These are phyloP conservation scores for Bryoerythrophyllum caledonicum DNA, from an alignment of 225 moss, liverwort and hornwort species.

Conservation along the genomic window DNA sequence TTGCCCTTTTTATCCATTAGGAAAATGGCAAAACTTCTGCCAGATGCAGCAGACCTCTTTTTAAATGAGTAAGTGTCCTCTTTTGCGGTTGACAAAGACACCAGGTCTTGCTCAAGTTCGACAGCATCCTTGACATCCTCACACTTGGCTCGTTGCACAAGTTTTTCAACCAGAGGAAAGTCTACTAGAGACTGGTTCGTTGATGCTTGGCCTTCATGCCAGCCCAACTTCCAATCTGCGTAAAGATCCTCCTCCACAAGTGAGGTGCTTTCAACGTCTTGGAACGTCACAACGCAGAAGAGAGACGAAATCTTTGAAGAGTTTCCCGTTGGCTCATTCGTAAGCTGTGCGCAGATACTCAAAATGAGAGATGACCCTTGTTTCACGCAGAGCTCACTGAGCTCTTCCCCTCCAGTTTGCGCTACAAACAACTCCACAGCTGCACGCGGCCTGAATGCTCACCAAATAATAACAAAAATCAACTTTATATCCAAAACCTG, in stretches of 20 bases:
- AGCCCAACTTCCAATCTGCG: constrained; percentile 59
- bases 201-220: constrained; percentile 50
- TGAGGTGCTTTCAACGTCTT: constrained; percentile 48
- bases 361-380: constrained; percentile 54
- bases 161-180: constrained; percentile 44
- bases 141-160: constrained; percentile 53
- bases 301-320: constrained; percentile 41
- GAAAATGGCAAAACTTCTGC: constrained; percentile 43
- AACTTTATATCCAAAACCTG: constrained; percentile 10
- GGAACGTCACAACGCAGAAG: constrained; percentile 46
- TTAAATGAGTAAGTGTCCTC: constrained; percentile 25
- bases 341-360: constrained; percentile 53
- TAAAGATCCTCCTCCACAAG: constrained; percentile 57
- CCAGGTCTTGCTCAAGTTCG: constrained; percentile 46
- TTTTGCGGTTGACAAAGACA: constrained; percentile 26
- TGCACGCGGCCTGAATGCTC: constrained; percentile 60
- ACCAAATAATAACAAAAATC: constrained; percentile 13
- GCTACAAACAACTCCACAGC: constrained; percentile 56
- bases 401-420: constrained; percentile 56
- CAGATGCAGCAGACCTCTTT: constrained; percentile 27
- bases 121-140: constrained; percentile 37
- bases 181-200: constrained; percentile 20
- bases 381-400: constrained; percentile 43
- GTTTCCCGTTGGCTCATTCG: constrained; percentile 30
- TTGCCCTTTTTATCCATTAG: constrained; percentile 46